A percentile compares a stretch with the other conserved stretches of the same genome.
Conservation (phyloP, 768 basidiomycete genomes). For the Tylopilus intermedius region DNA sequence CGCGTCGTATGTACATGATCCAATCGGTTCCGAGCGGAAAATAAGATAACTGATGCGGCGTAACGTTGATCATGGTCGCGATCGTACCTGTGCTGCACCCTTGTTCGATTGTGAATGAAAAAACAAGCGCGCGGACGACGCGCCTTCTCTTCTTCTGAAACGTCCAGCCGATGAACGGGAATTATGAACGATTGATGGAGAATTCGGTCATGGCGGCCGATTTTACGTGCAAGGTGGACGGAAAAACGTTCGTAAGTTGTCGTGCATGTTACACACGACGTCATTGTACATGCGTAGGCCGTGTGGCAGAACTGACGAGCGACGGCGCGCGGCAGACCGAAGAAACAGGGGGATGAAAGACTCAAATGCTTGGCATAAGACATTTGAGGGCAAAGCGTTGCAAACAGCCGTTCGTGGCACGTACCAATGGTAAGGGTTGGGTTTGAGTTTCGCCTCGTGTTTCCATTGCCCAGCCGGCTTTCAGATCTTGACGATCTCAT, state of each 20-base stretch:
- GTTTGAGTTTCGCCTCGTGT: constrained; percentile 17
- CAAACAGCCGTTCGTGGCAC: not conserved
- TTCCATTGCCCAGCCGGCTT: constrained; percentile 5
- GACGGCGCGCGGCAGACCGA: constrained; percentile 1
- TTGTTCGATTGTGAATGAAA: constrained; percentile 7
- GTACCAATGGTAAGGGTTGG: not conserved
- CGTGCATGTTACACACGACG: constrained; percentile 12
- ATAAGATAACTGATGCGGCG: constrained; percentile 3
- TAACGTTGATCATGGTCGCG: constrained; percentile 8
- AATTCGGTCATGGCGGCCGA: constrained; percentile 3
- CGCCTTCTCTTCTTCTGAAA: constrained; percentile 5
- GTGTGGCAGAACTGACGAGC: constrained; percentile 11
- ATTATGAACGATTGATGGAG: constrained; percentile 12
- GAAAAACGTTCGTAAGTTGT: constrained; percentile 3
- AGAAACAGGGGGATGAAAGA: not conserved
- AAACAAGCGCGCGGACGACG: not conserved
- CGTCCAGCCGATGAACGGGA: constrained; percentile 1
- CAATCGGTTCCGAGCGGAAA: constrained; percentile 15
- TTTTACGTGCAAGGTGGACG: constrained; percentile 20
- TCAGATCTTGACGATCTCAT: constrained; percentile 3
- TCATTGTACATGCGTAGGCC: constrained; percentile 22
- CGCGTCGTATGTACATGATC: not conserved
- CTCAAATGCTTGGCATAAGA: not conserved
- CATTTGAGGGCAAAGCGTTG: not conserved
- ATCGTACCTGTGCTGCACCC: not conserved